Base-by-base conservation (phyloP, 371 early-diverging fungal species). In the Saksenaea oblongispora region DNA sequence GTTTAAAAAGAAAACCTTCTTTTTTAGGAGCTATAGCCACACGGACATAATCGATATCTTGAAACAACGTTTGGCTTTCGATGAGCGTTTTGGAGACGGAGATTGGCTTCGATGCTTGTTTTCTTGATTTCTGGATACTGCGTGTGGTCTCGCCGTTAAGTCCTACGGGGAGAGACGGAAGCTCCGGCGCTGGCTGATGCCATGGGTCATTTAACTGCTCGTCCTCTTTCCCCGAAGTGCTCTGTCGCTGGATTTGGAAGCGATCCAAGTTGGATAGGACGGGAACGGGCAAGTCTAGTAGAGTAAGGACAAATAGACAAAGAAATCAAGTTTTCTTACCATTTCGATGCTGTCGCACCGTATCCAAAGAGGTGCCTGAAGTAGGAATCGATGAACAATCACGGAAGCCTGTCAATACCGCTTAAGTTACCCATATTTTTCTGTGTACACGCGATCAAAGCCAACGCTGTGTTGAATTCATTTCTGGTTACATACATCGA, bases 1-100 rank as follows among this genome's bases (percentile, higher is more conserved):
- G 92, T 65, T 90, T 94, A 71, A 93, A 92, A 35, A 88, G 64
- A 54, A 93, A 86, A 0, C 94, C 94, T 56, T 90, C 92, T 70
- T 84, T 84, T 67, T 92, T 90, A 3, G 87, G 84, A 1, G 87
- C 84, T 44, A 84, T 69, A 3, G 69, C 58, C 5, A 91, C 71
- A 44, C 76, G 65, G 39, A 87, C 78, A 5, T 72, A 70, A 57
- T 87, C 87, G 27, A 70, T 24, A 35, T 80, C 74, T 31, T 77
- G 18, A 61, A 78, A 75, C 84, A 83, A 85, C 34, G 65, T 41
- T 64, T 13, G 35, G 28, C 39, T n/a, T 35, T 54, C 51, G 17
- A 47, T 47, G 10, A 22, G 9, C 10, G 22, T 22, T 22, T 47
- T 22, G 22, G 26, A 7, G 51, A 3, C 51, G 18, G 51, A 22